phyloP scores from a whole-genome alignment of 2,329 filamentous ascomycete species.

The Beauveria scarabaeidicola region DNA sequence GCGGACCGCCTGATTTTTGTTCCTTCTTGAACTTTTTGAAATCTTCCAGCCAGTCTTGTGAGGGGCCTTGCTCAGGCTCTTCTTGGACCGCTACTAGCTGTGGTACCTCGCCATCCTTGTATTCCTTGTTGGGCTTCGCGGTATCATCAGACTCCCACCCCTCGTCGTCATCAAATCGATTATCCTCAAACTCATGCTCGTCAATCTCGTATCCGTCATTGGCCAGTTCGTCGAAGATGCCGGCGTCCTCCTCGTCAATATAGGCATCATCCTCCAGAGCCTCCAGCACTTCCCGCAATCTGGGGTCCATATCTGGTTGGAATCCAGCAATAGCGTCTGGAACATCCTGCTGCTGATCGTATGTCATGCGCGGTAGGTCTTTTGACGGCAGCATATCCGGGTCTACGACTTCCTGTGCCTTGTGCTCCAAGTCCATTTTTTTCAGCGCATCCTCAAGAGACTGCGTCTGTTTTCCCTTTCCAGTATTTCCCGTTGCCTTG shows the following conservation, averaged over 20 bases:
- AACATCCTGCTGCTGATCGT: conserved; percentile 87
- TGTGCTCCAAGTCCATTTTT: conserved; percentile 48
- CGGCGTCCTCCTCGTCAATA: conserved; percentile 77
- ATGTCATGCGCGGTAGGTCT: conserved; percentile 67
- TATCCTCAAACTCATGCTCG: conserved; percentile 69
- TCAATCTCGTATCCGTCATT: conserved; percentile 64
- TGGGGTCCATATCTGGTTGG: conserved; percentile 95
- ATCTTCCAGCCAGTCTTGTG: conserved; percentile 82
- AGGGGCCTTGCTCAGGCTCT: conserved; percentile 50
- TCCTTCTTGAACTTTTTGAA: conserved; percentile 94
- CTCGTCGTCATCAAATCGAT: conserved; percentile 56
- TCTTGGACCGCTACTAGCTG: conserved; percentile 39
- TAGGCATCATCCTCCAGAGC: conserved; percentile 93
- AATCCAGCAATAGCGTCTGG: conserved; percentile 90
- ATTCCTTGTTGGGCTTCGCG: conserved; percentile 61
- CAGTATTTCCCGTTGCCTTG: conserved; percentile 41
- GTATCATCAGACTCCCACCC: conserved; percentile 96
- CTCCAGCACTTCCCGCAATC: conserved; percentile 82
- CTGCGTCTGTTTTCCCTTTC: conserved; percentile 66
- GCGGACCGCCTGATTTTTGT: conserved; percentile 37
- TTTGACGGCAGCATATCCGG: conserved; percentile 71
- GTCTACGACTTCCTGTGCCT: conserved; percentile 53
- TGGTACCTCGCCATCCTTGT: conserved; percentile 39
- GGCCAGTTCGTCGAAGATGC: conserved; percentile 69
- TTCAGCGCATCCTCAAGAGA: conserved; percentile 75